Base-by-base conservation (phyloP, 1,284 basidiomycete genomes). In the Pseudozyma sp. region DNA sequence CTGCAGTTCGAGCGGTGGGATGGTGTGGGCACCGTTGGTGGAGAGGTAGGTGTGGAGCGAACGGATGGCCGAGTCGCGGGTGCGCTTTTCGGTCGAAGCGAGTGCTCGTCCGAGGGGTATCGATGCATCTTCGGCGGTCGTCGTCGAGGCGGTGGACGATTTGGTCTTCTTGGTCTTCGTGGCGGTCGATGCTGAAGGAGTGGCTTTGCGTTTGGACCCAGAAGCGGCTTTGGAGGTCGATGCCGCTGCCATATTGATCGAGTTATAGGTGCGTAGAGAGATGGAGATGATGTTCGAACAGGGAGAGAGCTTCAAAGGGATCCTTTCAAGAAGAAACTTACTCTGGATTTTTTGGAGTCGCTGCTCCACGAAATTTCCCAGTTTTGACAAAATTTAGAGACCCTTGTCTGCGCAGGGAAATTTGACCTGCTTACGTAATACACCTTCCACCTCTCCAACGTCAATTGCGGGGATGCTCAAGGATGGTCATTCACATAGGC, bases 1-100 rank as follows among this genome's bases (percentile, higher is more conserved):
- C 65, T 89, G 88, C 90, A 97, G 92, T 83, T 98, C 96, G 30
- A 87, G 59, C 58, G 90, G 88, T 17, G 89, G 85, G 44, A 94
- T 76, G 78, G 53, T 62, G 31, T 79, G 58, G n/a, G 79, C 60
- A 56, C 79, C 75, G 42, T 68, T 62, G 14, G 69, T 40, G 33
- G 78, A 62, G 1, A 84, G 55, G 83, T 95, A 96, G 1, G 87
- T 84, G 0, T 90, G 87, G 2, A 97, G 88, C 58, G 89, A 90
- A 81, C 91, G 90, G 56, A 96, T 89, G 0, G 94, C 94, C 80
- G 90, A 91, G 86, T 97, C 94, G 58, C 95, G 66, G 0, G 68
- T 64, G 9, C 89, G 4, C 89, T 92, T 84, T 90, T 91, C 88
- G 16, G 81, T 81, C 0, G 75, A 78, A 1, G 80, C 80, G 5